Percentiles rank a stretch among this genome's conserved stretches.
phyloP scores from a whole-genome alignment of 345 rosid species.

The Pelargonium nanum region DNA sequence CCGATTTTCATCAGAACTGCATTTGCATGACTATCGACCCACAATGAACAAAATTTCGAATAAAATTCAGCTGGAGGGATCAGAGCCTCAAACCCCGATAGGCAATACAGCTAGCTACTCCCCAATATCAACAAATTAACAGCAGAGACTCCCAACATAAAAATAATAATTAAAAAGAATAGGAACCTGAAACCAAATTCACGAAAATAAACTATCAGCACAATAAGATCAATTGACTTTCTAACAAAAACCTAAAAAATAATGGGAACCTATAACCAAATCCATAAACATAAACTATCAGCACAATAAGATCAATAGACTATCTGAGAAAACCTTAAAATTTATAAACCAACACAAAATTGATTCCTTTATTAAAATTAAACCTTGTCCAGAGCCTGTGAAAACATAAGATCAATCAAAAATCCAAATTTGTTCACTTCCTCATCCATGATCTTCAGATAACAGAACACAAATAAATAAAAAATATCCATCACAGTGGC shows the following conservation, averaged over 20 bases:
- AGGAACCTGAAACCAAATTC: not conserved
- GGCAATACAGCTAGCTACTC: not conserved
- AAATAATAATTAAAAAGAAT: too few relatives aligned
- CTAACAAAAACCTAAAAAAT: not conserved
- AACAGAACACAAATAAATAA: too few relatives aligned
- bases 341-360: too few relatives aligned
- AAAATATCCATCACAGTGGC: too few relatives aligned
- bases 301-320: not conserved
- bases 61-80: not conserved
- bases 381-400: too few relatives aligned
- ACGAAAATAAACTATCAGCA: not conserved
- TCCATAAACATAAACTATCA: not conserved
- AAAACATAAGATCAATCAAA: too few relatives aligned
- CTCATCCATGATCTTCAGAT: too few relatives aligned
- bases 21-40: constrained; percentile 21
- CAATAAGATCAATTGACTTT: not conserved
- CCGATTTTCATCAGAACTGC: constrained; percentile 30
- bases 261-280: not conserved
- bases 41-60: not conserved
- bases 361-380: too few relatives aligned
- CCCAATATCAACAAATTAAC: not conserved
- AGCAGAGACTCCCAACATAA: not conserved
- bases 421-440: too few relatives aligned
- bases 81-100: too few relatives aligned
- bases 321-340: too few relatives aligned